Percentiles rank a stretch among this genome's conserved stretches.
Conservation (phyloP, 805 yeast species). For the Myxozyma mucilagina region DNA sequence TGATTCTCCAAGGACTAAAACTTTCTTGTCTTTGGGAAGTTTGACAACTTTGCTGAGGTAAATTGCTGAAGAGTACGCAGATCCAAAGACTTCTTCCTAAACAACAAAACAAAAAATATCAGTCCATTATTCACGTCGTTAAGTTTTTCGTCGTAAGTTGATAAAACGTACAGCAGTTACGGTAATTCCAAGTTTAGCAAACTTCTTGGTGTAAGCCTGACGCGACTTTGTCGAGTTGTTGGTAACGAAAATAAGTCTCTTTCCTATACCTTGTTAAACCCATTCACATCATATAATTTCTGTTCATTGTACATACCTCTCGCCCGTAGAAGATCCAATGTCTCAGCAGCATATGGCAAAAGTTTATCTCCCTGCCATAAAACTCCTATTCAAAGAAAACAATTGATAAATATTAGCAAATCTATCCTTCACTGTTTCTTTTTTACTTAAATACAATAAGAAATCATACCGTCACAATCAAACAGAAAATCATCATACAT, state of each 20-base stretch:
- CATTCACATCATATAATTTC: no score
- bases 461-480: slow-evolving; percentile 74
- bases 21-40: slow-evolving; percentile 72
- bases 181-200: slow-evolving; percentile 57
- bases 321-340: slow-evolving; percentile 58
- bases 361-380: slow-evolving; percentile 86
- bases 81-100: slow-evolving; percentile 78
- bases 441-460: neutral
- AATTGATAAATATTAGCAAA: neutral
- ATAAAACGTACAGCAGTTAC: slow-evolving; percentile 34
- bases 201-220: slow-evolving; percentile 70
- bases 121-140: neutral
- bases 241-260: slow-evolving; percentile 84
- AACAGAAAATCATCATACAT: slow-evolving; percentile 78
- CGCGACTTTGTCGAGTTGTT: slow-evolving; percentile 94
- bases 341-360: slow-evolving; percentile 76
- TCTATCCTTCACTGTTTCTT: neutral
- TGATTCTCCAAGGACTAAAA: slow-evolving; percentile 84
- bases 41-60: slow-evolving; percentile 75
- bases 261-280: slow-evolving; percentile 42
- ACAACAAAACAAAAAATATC: no score
- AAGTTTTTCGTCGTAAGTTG: neutral
- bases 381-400: slow-evolving; percentile 50
- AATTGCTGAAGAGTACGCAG: slow-evolving; percentile 88
- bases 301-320: slow-evolving; percentile 21